Evolutionary conservation across 1,284 basidiomycete genomes (phyloP).

Genomic region (Trametes polyzona): DNA sequence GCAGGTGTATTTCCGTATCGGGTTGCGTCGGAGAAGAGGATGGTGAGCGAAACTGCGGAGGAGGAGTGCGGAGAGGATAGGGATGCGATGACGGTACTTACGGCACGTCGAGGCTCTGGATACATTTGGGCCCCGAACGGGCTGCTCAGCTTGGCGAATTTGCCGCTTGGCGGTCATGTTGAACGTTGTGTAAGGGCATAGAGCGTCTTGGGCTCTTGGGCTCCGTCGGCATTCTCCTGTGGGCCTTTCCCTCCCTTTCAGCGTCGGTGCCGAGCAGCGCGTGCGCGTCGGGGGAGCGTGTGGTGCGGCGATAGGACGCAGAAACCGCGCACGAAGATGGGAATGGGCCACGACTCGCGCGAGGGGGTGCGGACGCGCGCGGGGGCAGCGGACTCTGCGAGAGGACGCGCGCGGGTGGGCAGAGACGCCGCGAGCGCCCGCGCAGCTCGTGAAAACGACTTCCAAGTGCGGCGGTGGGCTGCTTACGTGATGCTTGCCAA

Average conservation of each 20-base stretch:
- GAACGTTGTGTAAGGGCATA: slow-evolving; percentile 7
- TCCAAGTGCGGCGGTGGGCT: neutral
- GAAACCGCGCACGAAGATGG: neutral
- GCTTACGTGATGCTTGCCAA: slow-evolving; percentile 24
- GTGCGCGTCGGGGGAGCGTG: neutral
- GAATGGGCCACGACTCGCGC: neutral
- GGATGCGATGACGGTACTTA: neutral
- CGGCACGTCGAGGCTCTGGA: neutral
- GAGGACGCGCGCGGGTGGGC: neutral
- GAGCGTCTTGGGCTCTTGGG: slow-evolving; percentile 4
- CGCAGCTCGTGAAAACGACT: neutral
- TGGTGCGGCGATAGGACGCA: slow-evolving; percentile 9
- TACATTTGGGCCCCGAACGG: neutral
- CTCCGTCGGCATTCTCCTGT: neutral
- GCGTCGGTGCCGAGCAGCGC: slow-evolving; percentile 1
- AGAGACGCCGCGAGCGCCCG: neutral
- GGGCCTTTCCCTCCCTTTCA: neutral
- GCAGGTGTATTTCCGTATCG: neutral
- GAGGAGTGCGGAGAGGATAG: neutral
- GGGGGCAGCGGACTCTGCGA: neutral
- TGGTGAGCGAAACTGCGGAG: neutral
- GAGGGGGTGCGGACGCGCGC: neutral
- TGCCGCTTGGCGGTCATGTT: slow-evolving; percentile 10
- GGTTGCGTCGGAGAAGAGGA: neutral
- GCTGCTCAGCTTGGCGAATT: slow-evolving; percentile 2